A percentile compares a stretch with the other conserved stretches of the same genome.
These are phyloP conservation scores for Torulaspora maleeae DNA, from an alignment of 805 yeast species.

Conservation along the genomic window DNA sequence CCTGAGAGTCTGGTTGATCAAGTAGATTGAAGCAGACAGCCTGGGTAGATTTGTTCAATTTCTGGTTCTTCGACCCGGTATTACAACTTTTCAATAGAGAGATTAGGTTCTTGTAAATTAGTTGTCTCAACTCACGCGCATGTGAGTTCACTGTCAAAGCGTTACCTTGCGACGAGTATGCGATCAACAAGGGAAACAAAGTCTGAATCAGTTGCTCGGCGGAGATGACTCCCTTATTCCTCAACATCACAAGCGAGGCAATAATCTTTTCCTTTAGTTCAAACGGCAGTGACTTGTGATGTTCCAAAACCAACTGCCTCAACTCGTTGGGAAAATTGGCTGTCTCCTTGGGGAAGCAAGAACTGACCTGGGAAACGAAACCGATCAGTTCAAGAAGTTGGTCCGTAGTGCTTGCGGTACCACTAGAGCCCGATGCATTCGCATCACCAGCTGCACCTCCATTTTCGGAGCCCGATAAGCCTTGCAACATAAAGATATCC, in stretches of 20 bases:
- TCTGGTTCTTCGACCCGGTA: slow-evolving; percentile 84
- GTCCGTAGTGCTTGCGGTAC: slow-evolving; percentile 26
- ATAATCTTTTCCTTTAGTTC: slow-evolving; percentile 88
- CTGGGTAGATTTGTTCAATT: slow-evolving; percentile 83
- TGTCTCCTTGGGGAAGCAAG: slow-evolving; percentile 87
- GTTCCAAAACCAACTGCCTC: slow-evolving; percentile 58
- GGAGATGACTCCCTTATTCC: slow-evolving; percentile 74
- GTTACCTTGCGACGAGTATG: slow-evolving; percentile 51
- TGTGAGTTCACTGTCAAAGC: slow-evolving; percentile 49
- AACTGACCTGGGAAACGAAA: slow-evolving; percentile 86
- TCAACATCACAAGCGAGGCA: slow-evolving; percentile 81
- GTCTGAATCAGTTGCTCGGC: slow-evolving; percentile 82
- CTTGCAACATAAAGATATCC: slow-evolving; percentile 74
- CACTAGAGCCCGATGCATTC: slow-evolving; percentile 27
- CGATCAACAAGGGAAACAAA: slow-evolving; percentile 73
- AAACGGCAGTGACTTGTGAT: slow-evolving; percentile 78
- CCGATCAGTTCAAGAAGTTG: slow-evolving; percentile 82
- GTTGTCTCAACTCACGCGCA: slow-evolving; percentile 77
- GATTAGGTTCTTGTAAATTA: slow-evolving; percentile 74
- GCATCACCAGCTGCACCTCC: slow-evolving; percentile 42
- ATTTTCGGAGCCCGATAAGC: slow-evolving; percentile 19
- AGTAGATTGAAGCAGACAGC: slow-evolving; percentile 83
- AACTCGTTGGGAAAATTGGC: slow-evolving; percentile 78
- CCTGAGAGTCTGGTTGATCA: slow-evolving; percentile 74
- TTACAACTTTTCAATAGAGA: slow-evolving; percentile 77